A percentile compares a stretch with the other conserved stretches of the same genome.
phyloP scores from a whole-genome alignment of 305 asterid species.

The Solanum chacoense region DNA sequence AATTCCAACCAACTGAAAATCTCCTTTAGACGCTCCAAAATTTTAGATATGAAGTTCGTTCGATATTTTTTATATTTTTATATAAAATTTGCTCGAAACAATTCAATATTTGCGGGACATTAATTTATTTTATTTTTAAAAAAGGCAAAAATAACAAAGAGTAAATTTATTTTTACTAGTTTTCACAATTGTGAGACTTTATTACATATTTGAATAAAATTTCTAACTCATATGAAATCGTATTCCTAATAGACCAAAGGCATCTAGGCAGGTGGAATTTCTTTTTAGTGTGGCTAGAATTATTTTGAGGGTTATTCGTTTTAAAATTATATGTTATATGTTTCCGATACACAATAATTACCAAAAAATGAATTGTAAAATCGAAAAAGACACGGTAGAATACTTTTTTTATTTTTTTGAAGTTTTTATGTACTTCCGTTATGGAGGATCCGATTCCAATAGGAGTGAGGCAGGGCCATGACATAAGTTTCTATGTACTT shows the following conservation, averaged over 20 bases:
- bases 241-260: not conserved
- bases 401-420: not conserved
- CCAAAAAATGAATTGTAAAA: not conserved
- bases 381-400: not conserved
- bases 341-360: not conserved
- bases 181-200: not conserved
- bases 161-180: not conserved
- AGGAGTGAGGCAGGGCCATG: not conserved
- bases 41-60: no score
- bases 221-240: not conserved
- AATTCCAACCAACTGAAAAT: no score
- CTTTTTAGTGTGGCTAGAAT: not conserved
- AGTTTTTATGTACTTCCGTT: not conserved
- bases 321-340: not conserved
- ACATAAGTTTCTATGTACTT: not conserved
- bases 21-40: no score
- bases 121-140: no score
- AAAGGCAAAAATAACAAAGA: no score
- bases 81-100: no score
- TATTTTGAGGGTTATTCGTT: not conserved
- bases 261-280: not conserved
- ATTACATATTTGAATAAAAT: not conserved
- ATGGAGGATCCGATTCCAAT: no score
- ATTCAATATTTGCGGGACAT: no score
- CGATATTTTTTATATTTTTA: no score